Evolutionary conservation across 805 yeast genomes (phyloP), one percentile per base, ranked within the genome.

Genomic region (Yarrowia deformans): DNA sequence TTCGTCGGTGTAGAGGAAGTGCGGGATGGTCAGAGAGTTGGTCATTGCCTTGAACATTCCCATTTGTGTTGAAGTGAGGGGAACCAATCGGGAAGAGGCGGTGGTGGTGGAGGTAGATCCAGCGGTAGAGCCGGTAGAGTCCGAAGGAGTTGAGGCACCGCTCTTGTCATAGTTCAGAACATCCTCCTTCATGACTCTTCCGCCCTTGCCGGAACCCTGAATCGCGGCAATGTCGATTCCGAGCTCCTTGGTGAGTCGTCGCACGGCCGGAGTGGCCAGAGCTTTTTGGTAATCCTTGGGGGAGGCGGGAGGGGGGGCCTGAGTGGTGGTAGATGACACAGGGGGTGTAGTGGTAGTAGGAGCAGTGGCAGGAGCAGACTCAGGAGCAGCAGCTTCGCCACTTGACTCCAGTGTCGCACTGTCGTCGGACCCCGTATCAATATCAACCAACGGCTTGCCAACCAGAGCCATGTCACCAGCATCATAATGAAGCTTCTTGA

Each of bases 381-480:
- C 29, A 23, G 29, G 29, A 23, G 29, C n/a, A 12, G 56, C 8
- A 12, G n/a, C n/a, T n/a, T n/a, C n/a, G n/a, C n/a, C n/a, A n/a
- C n/a, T n/a, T n/a, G n/a, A n/a, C n/a, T n/a, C n/a, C n/a, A n/a
- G n/a, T n/a, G n/a, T n/a, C n/a, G n/a, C n/a, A n/a, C n/a, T n/a
- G n/a, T n/a, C n/a, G n/a, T n/a, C n/a, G n/a, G n/a, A n/a, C n/a
- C n/a, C 73, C 6, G 76, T 71, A 55, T 77, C 80, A 56, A 77
- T 77, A 64, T 77, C 80, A 8, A 76, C 70, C 32, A 77, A 67
- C 8, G 80, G 79, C 69, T 72, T 71, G 2, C 80, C 80, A 1
- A 77, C 80, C 6, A 69, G 70, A 8, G 79, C 79, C 79, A 77
- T 77, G 45, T 77, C 76, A 5, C 80, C 80, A 0, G 75, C 78